Base-by-base conservation (phyloP, 768 basidiomycete genomes). In the Lactifluus piperatus region DNA sequence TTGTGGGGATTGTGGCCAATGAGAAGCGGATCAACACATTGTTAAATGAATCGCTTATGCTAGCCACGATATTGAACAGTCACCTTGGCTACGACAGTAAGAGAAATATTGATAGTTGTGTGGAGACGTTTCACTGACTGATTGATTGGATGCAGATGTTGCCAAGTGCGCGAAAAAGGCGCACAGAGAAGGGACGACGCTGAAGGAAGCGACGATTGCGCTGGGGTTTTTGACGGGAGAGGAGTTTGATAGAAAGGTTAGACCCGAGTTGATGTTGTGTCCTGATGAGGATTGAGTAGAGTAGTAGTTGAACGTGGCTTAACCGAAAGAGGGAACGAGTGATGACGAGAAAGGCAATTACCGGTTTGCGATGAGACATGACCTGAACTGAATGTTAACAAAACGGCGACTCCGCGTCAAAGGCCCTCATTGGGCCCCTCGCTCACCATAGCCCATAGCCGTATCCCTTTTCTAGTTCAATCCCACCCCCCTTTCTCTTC, bases 141-240 rank as follows among this genome's bases (percentile, higher is more conserved):
- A 59, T 55, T 69, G 18, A 58, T 61, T 41, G 16, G 14, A 44
- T 61, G 44, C 69, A 97, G 94, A 97, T 74, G 97, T 98, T 51
- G 97, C 97, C 51, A 94, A 91, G 75, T 92, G 90, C 68, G 97
- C 97, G 29, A 99, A 99, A 82, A 98, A 98, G 73, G 97, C 97
- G n/a, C 97, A 98, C 79, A 92, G 88, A 72, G 94, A 99, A 74
- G 97, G 97, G 27, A 90, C 86, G 50, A 98, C 97, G 60, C 70
- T 98, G 72, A 98, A 95, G 78, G 88, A 93, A 74, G 93, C 97
- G 43, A 93, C 94, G 11, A 86, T 98, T 47, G 73, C 84, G 20
- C 81, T 97, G 36, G 92, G 91, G 50, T 85, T 90, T 72, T 71
- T 98, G 67, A 88, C 88, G 1, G 77, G 84, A 0, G 91, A 95